Conservation (phyloP, 1,284 basidiomycete genomes). For the Ceratobasidium sp. region DNA sequence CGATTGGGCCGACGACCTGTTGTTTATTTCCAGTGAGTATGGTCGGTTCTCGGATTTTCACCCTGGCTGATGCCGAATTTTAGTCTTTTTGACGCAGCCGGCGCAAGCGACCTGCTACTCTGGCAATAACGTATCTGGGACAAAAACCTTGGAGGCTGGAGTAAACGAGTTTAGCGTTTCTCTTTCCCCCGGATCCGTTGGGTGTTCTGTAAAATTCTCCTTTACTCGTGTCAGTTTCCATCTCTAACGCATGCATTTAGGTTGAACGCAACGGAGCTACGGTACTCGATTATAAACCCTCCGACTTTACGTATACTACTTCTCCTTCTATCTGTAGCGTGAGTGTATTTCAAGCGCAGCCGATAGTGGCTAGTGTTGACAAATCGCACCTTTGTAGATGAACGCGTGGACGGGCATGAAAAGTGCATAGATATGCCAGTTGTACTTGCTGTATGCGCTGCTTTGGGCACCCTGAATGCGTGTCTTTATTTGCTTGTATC, state of each 20-base stretch:
- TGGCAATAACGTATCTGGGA: constrained; percentile 11
- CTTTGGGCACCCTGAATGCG: no score
- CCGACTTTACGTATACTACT: constrained; percentile 25
- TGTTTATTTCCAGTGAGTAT: constrained; percentile 25
- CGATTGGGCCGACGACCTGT: constrained; percentile 20
- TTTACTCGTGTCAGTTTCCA: neutral
- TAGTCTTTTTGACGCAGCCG: constrained; percentile 10
- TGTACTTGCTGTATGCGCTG: no score
- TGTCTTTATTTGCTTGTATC: no score
- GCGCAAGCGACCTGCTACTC: constrained; percentile 22
- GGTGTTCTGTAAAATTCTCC: constrained; percentile 13
- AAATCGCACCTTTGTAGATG: neutral
- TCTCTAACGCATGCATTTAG: neutral
- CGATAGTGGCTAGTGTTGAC: no score
- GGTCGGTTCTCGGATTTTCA: no score
- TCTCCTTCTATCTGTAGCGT: constrained; percentile 34
- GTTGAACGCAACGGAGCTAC: constrained; percentile 21
- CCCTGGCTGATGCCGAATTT: neutral
- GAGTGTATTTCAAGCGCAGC: neutral
- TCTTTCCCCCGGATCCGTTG: constrained; percentile 16
- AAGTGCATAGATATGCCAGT: neutral
- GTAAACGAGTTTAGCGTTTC: constrained; percentile 33
- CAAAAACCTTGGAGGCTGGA: constrained; percentile 10
- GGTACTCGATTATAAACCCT: constrained; percentile 23
- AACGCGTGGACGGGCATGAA: constrained; percentile 39